Base-by-base conservation (phyloP, 306 rosid genomes). In the barrel medic (Medicago truncatula) region DNA sequence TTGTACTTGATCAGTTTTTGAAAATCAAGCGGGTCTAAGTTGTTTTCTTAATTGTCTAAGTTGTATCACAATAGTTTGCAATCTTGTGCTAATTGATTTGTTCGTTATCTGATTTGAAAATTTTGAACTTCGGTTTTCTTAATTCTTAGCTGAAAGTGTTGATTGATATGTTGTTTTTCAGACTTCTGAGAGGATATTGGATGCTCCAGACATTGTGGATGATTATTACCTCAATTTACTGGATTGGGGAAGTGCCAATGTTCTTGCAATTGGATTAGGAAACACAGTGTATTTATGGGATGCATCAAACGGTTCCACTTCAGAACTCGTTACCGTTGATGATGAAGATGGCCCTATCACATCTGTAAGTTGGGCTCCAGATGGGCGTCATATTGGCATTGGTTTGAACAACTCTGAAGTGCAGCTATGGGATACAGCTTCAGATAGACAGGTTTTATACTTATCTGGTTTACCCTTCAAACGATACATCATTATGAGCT, bases 151-250 rank as follows among this genome's bases (percentile, higher is more conserved):
- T 21, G 23, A 21, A 21, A 21, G 23, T 21, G 23, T 21, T 21
- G 23, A 13, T 43, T 16, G 38, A 34, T 34, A 5, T 67, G 59
- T 20, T 38, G 43, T 18, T 16, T 4, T 44, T 66, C 85, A 90
- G 98, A 86, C 84, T 57, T 93, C 96, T 7, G 97, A 93, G 85
- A 87, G 88, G 74, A 93, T 93, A 10, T 64, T 93, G 85, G 97
- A 90, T 85, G 98, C 98, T 77, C 98, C 97, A 1, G 93, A 90
- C 41, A 86, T 90, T 39, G 84, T 90, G 59, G 97, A 93, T 78
- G 97, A 93, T 61, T 93, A 86, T 76, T 90, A 90, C 83, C 88
- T 93, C 53, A 90, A 93, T 78, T 81, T 93, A 49, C 78, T 93
- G 73, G 97, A 93, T 31, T 93, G 98, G 98, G 97, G 93, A 21